A percentile compares a stretch with the other conserved stretches of the same genome.
phyloP scores from a whole-genome alignment of 768 basidiomycete species.

The Leccinum arenicola region DNA sequence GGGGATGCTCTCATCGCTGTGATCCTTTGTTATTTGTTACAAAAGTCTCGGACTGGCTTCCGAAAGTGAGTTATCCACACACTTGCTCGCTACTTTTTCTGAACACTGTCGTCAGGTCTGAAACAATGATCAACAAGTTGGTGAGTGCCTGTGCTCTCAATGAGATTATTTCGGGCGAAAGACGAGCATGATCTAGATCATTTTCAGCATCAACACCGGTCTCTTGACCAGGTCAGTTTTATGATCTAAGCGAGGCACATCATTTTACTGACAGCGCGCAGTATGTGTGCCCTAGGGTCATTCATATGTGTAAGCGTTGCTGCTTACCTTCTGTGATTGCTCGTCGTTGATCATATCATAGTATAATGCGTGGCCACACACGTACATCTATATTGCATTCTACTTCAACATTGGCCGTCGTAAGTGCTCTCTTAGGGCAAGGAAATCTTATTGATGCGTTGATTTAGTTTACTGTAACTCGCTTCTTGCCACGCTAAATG shows the following conservation, averaged over 20 bases:
- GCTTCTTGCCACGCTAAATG: constrained; percentile 59
- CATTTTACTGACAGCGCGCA: constrained; percentile 10
- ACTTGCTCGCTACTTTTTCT: neutral
- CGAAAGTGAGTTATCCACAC: constrained; percentile 30
- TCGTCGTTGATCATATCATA: constrained; percentile 17
- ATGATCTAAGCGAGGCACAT: neutral
- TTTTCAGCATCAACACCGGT: constrained; percentile 50
- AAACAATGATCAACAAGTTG: constrained; percentile 50
- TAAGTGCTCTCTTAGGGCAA: constrained; percentile 31
- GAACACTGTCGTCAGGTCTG: constrained; percentile 31
- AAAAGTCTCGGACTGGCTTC: constrained; percentile 51
- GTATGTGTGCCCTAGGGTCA: constrained; percentile 55
- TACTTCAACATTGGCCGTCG: constrained; percentile 59
- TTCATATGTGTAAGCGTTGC: constrained; percentile 42
- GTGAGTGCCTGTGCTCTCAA: constrained; percentile 6
- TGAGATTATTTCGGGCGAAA: neutral
- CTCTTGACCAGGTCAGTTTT: constrained; percentile 31
- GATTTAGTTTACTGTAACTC: constrained; percentile 55
- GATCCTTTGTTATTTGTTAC: constrained; percentile 44
- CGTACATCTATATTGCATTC: constrained; percentile 58
- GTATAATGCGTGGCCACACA: constrained; percentile 46
- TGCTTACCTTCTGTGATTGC: neutral
- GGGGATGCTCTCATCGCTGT: constrained; percentile 50
- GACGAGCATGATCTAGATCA: constrained; percentile 32
- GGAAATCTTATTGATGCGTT: neutral